Base-by-base conservation (phyloP, 176 grass and related monocot species). In the Musa itinerans region DNA sequence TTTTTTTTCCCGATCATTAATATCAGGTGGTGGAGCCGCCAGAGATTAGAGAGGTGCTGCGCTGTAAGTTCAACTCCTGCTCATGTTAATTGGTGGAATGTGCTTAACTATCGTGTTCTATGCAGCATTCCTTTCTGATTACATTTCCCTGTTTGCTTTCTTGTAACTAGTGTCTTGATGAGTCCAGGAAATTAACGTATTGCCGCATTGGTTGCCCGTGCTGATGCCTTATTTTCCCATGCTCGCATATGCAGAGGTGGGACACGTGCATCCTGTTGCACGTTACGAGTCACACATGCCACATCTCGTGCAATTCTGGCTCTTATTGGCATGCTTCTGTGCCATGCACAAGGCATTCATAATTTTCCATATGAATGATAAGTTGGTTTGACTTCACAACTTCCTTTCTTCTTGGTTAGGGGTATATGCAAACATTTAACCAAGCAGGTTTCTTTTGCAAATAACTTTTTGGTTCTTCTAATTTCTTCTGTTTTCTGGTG, bases 11-110 rank as follows among this genome's bases (percentile, higher is more conserved):
- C 34, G n/a, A 20, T 26, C 52, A 15, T 74, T 34, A 5, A 51
- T 52, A 22, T 21, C 21, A 74, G 72, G 72, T 56, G 53, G 72
- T 58, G 72, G 72, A 74, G 4, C 72, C 72, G 21, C 21, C 57
- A 16, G 72, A 74, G 72, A 74, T 74, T 50, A 21, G 24, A 54
- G 72, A 74, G 22, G 72, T 74, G 24, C 52, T 74, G 10, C 72
- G 72, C 52, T 58, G 72, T 74, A 34, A 74, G 72, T 74, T 71
- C 16, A 74, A 9, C 57, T 17, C 11, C 6, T 57, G 10, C 23
- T 74, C 24, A 74, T 34, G 22, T 29, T 57, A 57, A 16, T 29
- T 15, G 2, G n/a, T 27, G 63, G 1, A 65, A 26, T 27, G 10
- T 65, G 10, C 23, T 65, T 65, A 12, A 26, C 8, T 24, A 63